Evolutionary conservation across 192 early-diverging fungal species (phyloP), one percentile per base, ranked within the genome.

Genomic region (Ramicandelaber brevisporus): DNA sequence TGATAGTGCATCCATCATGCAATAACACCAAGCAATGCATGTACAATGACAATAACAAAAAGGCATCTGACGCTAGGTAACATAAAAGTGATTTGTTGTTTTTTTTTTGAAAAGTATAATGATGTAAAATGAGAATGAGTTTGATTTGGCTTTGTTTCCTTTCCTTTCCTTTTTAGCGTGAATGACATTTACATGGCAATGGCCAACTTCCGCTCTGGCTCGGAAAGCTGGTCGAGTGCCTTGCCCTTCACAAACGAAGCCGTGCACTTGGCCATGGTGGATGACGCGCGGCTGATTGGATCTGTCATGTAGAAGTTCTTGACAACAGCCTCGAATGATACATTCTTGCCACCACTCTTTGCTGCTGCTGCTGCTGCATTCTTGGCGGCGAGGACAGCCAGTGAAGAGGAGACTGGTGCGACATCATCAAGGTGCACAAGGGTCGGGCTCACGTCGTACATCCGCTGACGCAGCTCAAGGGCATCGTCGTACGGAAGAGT

Each of bases 201-300:
- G 24, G 24, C 24, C 8, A 11, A 25, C 11, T 25, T 25, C 8
- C 8, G 8, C 24, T 8, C 11, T 8, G 8, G 8, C 11, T 11
- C 24, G 8, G 24, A 25, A 9, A 25, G 11, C 24, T 11, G 8
- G 8, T 25, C 24, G 24, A 11, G 24, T 8, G 8, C 24, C 11
- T 25, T 8, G 21, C 17, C 26, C 2, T 38, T 5, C 13, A 48
- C 37, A 13, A 29, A 50, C 17, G 55, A 35, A 12, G 57, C 54
- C 13, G 88, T 83, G 40, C 84, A 83, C 44, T 89, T 81, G 26
- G 92, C 92, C 92, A 98, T 98, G 4, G 84, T 93, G 27, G 68
- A 65, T 9, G 81, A 86, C 4, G 92, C 75, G 19, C 88, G 52
- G 20, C 84, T 77, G 29, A 98, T 87, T 3, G 72, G 65, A 44